Conservation (phyloP, 2,329 filamentous ascomycete genomes). For the Sarocladium brachiariae region DNA sequence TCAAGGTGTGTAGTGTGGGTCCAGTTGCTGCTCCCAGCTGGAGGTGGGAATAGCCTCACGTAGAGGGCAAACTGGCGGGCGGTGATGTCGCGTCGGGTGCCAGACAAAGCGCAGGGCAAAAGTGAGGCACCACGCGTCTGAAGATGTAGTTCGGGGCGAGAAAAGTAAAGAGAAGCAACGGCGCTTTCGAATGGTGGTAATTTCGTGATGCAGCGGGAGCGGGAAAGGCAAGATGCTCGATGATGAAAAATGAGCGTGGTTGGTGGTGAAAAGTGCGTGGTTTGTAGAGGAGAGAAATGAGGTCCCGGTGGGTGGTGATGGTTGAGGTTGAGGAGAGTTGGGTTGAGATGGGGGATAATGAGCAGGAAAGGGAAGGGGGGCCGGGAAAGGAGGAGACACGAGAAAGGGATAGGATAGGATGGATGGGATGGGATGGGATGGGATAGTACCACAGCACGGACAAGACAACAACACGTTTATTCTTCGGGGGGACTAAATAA, state of each 20-base stretch:
- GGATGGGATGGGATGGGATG: not conserved
- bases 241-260: slow-evolving; percentile 19
- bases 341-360: slow-evolving; percentile 17
- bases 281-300: slow-evolving; percentile 7
- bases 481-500: slow-evolving; percentile 20
- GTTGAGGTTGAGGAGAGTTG: slow-evolving; percentile 22
- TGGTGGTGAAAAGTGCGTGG: slow-evolving; percentile 1
- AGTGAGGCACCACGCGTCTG: slow-evolving; percentile 16
- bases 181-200: slow-evolving; percentile 27
- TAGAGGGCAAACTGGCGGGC: slow-evolving; percentile 13
- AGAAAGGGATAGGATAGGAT: slow-evolving; percentile 12
- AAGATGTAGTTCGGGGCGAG: slow-evolving; percentile 16
- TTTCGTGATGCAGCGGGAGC: slow-evolving; percentile 29
- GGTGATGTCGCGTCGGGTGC: slow-evolving; percentile 4
- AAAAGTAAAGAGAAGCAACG: slow-evolving; percentile 22
- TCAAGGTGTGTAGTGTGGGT: slow-evolving; percentile 14
- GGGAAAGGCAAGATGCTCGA: slow-evolving; percentile 23
- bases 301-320: slow-evolving; percentile 25
- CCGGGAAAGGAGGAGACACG: slow-evolving; percentile 23
- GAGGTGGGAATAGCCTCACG: slow-evolving; percentile 34
- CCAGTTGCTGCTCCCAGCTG: slow-evolving; percentile 11
- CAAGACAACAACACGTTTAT: slow-evolving; percentile 33
- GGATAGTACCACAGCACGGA: not conserved
- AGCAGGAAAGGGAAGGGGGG: slow-evolving; percentile 13
- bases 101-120: slow-evolving; percentile 14